These are phyloP conservation scores for Hypoxylon sp. DNA, from an alignment of 2,329 filamentous ascomycete species.

Conservation along the genomic window DNA sequence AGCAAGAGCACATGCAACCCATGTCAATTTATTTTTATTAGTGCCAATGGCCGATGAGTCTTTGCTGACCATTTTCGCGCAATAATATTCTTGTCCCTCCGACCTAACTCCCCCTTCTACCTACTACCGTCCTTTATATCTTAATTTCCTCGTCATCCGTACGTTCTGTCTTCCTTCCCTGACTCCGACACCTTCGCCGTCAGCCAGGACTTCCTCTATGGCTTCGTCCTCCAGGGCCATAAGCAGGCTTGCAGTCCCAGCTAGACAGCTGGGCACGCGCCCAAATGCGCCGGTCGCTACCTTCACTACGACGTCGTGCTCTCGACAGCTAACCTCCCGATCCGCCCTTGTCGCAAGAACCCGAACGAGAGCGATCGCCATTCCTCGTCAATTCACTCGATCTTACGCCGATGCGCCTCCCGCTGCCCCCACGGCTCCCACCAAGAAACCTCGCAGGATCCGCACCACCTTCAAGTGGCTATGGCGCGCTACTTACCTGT, in stretches of 20 bases:
- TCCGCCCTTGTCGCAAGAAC: slow-evolving; percentile 52
- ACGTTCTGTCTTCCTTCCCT: slow-evolving; percentile 12
- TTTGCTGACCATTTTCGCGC: slow-evolving; percentile 32
- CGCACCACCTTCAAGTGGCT: slow-evolving; percentile 78
- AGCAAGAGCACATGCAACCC: neutral
- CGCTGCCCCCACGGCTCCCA: slow-evolving; percentile 50
- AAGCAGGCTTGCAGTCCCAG: slow-evolving; percentile 49
- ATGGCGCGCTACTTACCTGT: slow-evolving; percentile 86
- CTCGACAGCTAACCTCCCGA: slow-evolving; percentile 47
- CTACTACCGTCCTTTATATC: slow-evolving; percentile 21
- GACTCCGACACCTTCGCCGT: slow-evolving; percentile 34
- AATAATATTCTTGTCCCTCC: slow-evolving; percentile 23
- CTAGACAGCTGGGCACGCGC: slow-evolving; percentile 46
- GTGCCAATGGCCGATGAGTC: slow-evolving; percentile 32
- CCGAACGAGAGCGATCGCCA: slow-evolving; percentile 51
- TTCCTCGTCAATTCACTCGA: slow-evolving; percentile 58
- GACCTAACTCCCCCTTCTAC: slow-evolving; percentile 19
- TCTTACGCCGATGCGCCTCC: slow-evolving; percentile 64
- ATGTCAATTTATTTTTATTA: slow-evolving; percentile 24
- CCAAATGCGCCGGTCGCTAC: slow-evolving; percentile 45
- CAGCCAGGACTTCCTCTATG: slow-evolving; percentile 54
- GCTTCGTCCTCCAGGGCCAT: slow-evolving; percentile 60
- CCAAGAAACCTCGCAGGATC: slow-evolving; percentile 70
- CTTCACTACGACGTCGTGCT: slow-evolving; percentile 47
- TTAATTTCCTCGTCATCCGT: slow-evolving; percentile 5